phyloP scores from a whole-genome alignment of 345 rosid genomes.

The Clarkia xantiana region DNA sequence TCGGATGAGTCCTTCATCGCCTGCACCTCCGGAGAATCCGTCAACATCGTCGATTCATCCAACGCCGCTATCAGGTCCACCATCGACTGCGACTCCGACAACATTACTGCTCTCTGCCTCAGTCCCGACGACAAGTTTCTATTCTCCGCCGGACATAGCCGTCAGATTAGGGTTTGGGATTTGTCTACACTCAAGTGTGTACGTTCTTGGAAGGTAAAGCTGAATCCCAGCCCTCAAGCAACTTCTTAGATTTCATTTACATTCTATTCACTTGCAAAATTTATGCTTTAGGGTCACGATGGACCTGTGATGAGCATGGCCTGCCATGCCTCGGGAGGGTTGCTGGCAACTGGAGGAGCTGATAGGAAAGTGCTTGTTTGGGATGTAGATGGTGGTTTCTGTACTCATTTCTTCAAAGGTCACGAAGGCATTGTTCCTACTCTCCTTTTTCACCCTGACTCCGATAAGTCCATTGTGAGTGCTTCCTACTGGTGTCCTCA shows the following conservation, averaged over 20 bases:
- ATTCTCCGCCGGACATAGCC: constrained; percentile 84
- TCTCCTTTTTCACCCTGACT: constrained; percentile 70
- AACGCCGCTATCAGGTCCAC: constrained; percentile 44
- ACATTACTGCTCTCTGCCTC: constrained; percentile 64
- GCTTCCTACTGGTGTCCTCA: neutral
- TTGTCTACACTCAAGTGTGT: constrained; percentile 53
- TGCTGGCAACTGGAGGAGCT: constrained; percentile 94
- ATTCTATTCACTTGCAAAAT: neutral
- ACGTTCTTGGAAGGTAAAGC: constrained; percentile 81
- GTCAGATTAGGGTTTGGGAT: constrained; percentile 90
- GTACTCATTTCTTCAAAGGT: constrained; percentile 88
- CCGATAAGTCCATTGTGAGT: constrained; percentile 54
- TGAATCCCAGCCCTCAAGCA: neutral
- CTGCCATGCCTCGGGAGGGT: constrained; percentile 85
- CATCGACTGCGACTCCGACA: constrained; percentile 55
- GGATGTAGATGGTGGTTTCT: constrained; percentile 98
- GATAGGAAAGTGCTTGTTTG: constrained; percentile 94
- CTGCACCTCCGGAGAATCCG: constrained; percentile 60
- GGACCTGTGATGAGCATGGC: constrained; percentile 91
- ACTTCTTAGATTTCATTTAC: neutral
- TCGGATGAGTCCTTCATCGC: constrained; percentile 67
- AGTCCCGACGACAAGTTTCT: constrained; percentile 70
- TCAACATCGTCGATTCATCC: constrained; percentile 57
- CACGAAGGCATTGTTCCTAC: constrained; percentile 77
- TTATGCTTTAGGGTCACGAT: constrained; percentile 57